These are phyloP conservation scores for Rhododendron williamsianum DNA, from an alignment of 148 eudicot genomes.

Conservation along the genomic window DNA sequence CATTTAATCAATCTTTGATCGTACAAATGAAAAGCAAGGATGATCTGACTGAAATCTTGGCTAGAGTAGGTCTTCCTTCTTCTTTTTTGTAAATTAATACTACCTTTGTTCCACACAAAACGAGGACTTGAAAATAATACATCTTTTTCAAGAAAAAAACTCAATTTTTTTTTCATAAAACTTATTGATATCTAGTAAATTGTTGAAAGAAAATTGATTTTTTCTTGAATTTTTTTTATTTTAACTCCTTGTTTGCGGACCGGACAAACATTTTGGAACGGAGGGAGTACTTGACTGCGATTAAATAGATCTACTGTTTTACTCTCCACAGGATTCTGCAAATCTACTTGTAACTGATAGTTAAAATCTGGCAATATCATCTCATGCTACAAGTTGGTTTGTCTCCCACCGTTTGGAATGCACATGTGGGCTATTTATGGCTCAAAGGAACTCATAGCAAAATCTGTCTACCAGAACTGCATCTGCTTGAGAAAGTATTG, in stretches of 20 bases:
- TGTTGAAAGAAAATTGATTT: too few relatives aligned
- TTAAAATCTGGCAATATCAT: background rate
- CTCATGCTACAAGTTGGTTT: slow-evolving; percentile 1
- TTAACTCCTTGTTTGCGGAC: background rate
- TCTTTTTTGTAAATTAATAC: background rate
- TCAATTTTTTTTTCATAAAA: background rate
- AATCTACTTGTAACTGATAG: background rate
- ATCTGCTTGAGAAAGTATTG: background rate
- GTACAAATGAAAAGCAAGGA: background rate
- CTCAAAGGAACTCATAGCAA: background rate
- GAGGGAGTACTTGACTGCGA: background rate
- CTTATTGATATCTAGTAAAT: background rate
- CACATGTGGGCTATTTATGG: background rate
- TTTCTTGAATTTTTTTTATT: too few relatives aligned
- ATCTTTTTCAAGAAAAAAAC: background rate
- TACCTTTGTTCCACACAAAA: background rate
- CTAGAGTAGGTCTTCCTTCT: background rate
- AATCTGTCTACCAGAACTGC: background rate
- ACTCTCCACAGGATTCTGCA: background rate
- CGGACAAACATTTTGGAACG: background rate
- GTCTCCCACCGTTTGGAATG: background rate
- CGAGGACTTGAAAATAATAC: background rate
- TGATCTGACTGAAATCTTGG: slow-evolving; percentile 2
- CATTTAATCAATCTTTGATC: slow-evolving; percentile 4
- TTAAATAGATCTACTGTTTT: background rate